These are phyloP conservation scores for Tetrastigma voinierianum DNA, from an alignment of 164 flowering plant genomes.

Conservation along the genomic window DNA sequence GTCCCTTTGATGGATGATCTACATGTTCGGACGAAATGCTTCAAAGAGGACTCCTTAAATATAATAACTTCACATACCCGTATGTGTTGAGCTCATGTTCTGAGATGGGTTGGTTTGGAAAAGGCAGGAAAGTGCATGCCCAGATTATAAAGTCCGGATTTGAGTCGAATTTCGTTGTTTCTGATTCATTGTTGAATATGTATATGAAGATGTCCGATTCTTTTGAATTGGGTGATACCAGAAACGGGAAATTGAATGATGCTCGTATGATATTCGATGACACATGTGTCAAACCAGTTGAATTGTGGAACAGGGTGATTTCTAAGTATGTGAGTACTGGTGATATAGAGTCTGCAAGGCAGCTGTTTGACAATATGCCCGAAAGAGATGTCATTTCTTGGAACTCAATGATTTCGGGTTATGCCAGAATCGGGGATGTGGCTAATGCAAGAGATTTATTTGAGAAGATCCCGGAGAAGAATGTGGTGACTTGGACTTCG, in stretches of 20 bases:
- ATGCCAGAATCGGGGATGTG: slow-evolving; percentile 23
- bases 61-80: slow-evolving; percentile 46
- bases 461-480: slow-evolving; percentile 34
- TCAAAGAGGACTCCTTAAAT: slow-evolving; percentile 36
- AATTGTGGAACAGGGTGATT: slow-evolving; percentile 38
- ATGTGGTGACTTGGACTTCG: slow-evolving; percentile 39
- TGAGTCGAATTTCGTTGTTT: slow-evolving; percentile 16
- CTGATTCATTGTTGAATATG: slow-evolving; percentile 30
- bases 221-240: background rate
- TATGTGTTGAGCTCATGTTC: slow-evolving; percentile 36
- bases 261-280: slow-evolving; percentile 32
- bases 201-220: slow-evolving; percentile 20
- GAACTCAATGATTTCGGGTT: slow-evolving; percentile 40
- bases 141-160: slow-evolving; percentile 39
- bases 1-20: slow-evolving; percentile 30
- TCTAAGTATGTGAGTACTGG: slow-evolving; percentile 15
- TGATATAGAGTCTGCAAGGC: slow-evolving; percentile 25
- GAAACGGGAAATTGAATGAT: slow-evolving; percentile 10
- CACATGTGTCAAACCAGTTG: slow-evolving; percentile 27
- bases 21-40: slow-evolving; percentile 42
- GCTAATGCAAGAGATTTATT: slow-evolving; percentile 31
- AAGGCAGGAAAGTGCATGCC: slow-evolving; percentile 36
- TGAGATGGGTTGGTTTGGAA: slow-evolving; percentile 21
- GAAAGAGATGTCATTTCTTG: slow-evolving; percentile 35
- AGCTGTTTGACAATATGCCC: slow-evolving; percentile 34